Percentiles rank a stretch among this genome's conserved stretches.
phyloP scores from a whole-genome alignment of 208 protist species.

The Trypanosoma lewisi region DNA sequence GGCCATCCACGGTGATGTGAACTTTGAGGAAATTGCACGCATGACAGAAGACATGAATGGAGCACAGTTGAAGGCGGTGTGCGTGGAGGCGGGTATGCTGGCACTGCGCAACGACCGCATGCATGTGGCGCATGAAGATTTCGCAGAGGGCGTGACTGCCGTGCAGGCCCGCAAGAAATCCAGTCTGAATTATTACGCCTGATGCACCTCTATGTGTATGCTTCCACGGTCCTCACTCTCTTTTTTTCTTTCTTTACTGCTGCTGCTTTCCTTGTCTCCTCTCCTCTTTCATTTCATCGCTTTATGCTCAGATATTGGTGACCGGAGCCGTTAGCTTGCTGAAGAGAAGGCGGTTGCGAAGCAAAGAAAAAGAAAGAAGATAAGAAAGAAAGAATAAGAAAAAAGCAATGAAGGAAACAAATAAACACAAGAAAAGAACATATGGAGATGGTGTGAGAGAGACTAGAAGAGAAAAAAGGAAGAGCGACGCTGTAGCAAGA shows the following conservation, averaged over 20 bases:
- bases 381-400: not conserved
- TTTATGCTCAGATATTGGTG: not conserved
- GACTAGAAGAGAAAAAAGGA: not conserved
- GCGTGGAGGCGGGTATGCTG: conserved; percentile 99
- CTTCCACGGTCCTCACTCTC: too few relatives aligned
- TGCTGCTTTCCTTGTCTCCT: too few relatives aligned
- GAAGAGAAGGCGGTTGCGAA: not conserved
- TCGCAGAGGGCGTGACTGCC: conserved; percentile 97
- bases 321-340: not conserved
- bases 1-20: conserved; percentile 95
- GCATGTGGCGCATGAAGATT: conserved; percentile 98
- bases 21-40: conserved; percentile 99
- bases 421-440: not conserved
- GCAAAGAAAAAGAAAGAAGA: not conserved
- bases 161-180: conserved; percentile 99
- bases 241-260: too few relatives aligned
- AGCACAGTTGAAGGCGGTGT: conserved; percentile 99
- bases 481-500: not conserved
- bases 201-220: conserved; percentile 29
- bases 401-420: not conserved
- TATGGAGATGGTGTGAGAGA: too few relatives aligned
- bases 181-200: conserved; percentile 99
- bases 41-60: conserved; percentile 99
- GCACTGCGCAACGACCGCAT: conserved; percentile 94
- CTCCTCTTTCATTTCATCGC: not conserved